phyloP scores from a whole-genome alignment of 495 filamentous ascomycete species.

The Melanomma pulvis-pyrius region DNA sequence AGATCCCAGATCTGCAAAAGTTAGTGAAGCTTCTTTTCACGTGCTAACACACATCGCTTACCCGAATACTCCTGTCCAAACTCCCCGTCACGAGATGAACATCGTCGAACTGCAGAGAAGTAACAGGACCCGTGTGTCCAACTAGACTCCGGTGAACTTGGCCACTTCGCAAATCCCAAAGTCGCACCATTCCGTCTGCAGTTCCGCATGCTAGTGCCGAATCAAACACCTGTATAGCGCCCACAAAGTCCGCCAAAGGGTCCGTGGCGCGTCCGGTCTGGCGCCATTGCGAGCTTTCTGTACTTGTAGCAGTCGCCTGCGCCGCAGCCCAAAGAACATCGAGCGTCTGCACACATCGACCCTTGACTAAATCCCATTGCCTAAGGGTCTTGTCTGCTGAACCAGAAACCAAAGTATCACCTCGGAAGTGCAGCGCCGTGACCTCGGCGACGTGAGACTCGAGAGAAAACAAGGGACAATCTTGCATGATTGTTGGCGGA shows the following conservation, averaged over 20 bases:
- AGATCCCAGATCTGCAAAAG: constrained; percentile 90
- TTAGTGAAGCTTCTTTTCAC: background rate
- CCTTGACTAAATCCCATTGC: constrained; percentile 96
- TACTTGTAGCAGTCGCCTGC: constrained; percentile 62
- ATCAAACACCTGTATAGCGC: constrained; percentile 94
- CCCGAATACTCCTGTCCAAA: constrained; percentile 88
- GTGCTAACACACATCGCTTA: constrained; percentile 52
- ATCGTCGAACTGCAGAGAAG: constrained; percentile 95
- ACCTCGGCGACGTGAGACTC: constrained; percentile 92
- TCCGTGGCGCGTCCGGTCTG: constrained; percentile 61
- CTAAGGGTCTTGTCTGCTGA: constrained; percentile 96
- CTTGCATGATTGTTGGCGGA: constrained; percentile 72
- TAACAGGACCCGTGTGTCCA: constrained; percentile 94
- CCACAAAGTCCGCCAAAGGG: constrained; percentile 86
- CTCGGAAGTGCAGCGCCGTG: constrained; percentile 87
- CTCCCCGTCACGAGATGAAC: constrained; percentile 93
- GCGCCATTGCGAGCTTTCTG: constrained; percentile 53
- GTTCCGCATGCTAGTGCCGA: constrained; percentile 97
- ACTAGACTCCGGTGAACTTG: constrained; percentile 96
- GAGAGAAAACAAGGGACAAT: constrained; percentile 84
- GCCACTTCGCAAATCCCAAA: constrained; percentile 96
- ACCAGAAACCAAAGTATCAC: constrained; percentile 87
- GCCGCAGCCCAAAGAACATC: constrained; percentile 99
- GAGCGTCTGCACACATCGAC: constrained; percentile 93
- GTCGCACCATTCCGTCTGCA: constrained; percentile 93